Base-by-base conservation (phyloP, 2,329 filamentous ascomycete genomes). In the Dothideomycetes sp. region DNA sequence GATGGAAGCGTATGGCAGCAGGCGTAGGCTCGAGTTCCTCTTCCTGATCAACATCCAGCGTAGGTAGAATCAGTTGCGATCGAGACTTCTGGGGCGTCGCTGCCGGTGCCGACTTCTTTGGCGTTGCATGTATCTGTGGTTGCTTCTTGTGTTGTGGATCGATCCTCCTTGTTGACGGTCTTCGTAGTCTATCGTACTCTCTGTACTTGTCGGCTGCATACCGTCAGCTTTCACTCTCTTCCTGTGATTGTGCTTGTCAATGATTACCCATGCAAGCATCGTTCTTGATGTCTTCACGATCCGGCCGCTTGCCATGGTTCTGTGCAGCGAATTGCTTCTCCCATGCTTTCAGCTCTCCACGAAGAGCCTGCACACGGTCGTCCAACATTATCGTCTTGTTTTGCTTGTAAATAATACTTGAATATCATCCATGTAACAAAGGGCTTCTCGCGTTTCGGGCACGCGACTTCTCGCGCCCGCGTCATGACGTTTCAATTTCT, bases 231-330 rank as follows among this genome's bases (percentile, higher is more conserved):
- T 25, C 17, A 24, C 3, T 3, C 33, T 4, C 17, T 10, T 40
- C 30, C 41, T 12, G 16, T 28, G n/a, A 39, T 45, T 15, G 33
- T 54, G 16, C 16, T 22, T 18, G 12, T 15, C n/a, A 13, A n/a
- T 18, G 18, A 38, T 28, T 71, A 85, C 82, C 80, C 52, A 88
- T 86, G 0, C 73, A 71, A 5, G 74, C 70, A 51, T 84, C 78
- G 38, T 71, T 69, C 62, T 85, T 87, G 65, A 89, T 87, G 53
- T 86, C 82, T n/a, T 78, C 73, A 43, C 82, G 73, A 35, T 71
- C 67, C 4, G 84, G 80, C 64, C 86, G 88, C 48, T 69, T 72
- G 36, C 83, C 82, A 22, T 64, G 65, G 53, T 88, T 72, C 12
- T 66, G 58, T 17, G 65, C 64, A 5, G 74, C 71, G 67, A 84